Base-by-base conservation (phyloP, 441 rosid genomes). In the Pelargonium australe region DNA sequence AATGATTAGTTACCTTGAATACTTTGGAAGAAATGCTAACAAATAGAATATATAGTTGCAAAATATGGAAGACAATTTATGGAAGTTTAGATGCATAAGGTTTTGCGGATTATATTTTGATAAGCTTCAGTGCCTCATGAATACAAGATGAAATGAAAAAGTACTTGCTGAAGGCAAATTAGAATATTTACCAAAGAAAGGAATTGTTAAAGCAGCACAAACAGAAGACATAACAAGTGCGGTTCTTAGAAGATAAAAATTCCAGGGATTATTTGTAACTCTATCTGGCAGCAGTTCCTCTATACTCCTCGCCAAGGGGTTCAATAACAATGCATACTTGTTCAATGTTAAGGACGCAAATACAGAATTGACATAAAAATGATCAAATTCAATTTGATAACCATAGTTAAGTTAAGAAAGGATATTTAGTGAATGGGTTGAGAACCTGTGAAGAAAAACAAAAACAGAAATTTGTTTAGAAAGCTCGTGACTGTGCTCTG, bases 351-450 rank as follows among this genome's bases (percentile, higher is more conserved):
- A 80, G 84, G 80, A 77, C 70, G 8, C 14, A 53, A 45, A 40
- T 34, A 40, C 3, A 68, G 66, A 9, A 7, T 3, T 37, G 64
- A 19, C 13, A 14, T 7, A 47, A 31, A 45, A 64, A 41, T 1
- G 14, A 49, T 31, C 51, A 51, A 25, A 23, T 1, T 45, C 51
- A 47, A 10, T 44, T 44, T 12, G 11, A 44, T 44, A 44, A 47
- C 1, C 3, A 47, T 10, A 47, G 13, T 10, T 47, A 1, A 47
- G n/a, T 47, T 20, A 0, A 12, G 12, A 83, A 85, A 85, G 88
- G 88, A 86, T 86, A 91, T 82, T 92, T 87, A 17, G 96, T 88
- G 70, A 92, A 85, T n/a, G 97, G 97, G 78, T 74, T 92, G 78
- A 85, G 79, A 63, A 89, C 96, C 96, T 92, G 86, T 16, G 67